Conservation (phyloP, 1,139 yeast species). For the Zygoascus hellenicus region DNA sequence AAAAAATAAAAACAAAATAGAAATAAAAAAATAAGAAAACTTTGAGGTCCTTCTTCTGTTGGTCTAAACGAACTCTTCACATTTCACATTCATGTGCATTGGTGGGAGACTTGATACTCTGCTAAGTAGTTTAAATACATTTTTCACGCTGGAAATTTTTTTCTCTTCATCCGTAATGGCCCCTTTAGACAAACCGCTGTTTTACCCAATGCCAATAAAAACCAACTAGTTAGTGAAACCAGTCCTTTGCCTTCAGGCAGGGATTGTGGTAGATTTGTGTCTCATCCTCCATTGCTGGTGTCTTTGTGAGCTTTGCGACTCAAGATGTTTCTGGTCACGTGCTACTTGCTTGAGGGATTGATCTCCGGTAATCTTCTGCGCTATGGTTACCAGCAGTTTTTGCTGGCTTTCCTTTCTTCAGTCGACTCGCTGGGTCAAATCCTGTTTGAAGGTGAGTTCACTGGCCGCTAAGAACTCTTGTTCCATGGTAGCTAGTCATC, state of each 20-base stretch:
- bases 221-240: too few relatives aligned
- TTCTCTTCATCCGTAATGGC: conserved; percentile 13
- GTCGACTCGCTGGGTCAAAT: conserved; percentile 2
- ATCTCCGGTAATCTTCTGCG: neutral
- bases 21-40: too few relatives aligned
- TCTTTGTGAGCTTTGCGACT: neutral
- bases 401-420: neutral
- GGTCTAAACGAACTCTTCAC: too few relatives aligned
- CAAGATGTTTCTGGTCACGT: too few relatives aligned
- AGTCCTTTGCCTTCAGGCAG: too few relatives aligned
- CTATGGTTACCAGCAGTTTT: conserved; percentile 3
- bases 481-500: neutral
- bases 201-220: conserved; percentile 8
- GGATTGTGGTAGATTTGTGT: neutral
- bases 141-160: conserved; percentile 1
- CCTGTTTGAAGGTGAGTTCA: conserved; percentile 2
- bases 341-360: too few relatives aligned
- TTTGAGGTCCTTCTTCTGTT: too few relatives aligned
- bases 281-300: neutral
- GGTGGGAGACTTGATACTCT: too few relatives aligned
- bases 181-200: conserved; percentile 22
- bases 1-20: too few relatives aligned
- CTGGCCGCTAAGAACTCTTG: neutral
- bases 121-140: too few relatives aligned
- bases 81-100: too few relatives aligned